Base-by-base conservation (phyloP, 2,329 filamentous ascomycete genomes). In the Phoma sp. region DNA sequence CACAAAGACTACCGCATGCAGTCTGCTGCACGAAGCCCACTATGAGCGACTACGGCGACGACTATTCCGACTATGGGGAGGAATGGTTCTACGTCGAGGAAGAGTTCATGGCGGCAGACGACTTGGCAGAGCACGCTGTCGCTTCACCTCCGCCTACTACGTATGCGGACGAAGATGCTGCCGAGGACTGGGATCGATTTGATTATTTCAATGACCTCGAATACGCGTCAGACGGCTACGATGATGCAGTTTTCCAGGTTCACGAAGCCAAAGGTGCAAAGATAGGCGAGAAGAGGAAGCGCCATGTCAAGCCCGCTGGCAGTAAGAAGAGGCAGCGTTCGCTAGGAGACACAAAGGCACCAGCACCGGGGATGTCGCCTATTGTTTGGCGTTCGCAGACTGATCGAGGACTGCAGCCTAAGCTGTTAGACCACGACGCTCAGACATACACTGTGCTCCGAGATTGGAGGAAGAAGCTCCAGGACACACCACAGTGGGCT, bases 51-150 rank as follows among this genome's bases (percentile, higher is more conserved):
- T 79, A 77, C 67, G 75, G 73, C 58, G 72, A 76, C 48, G 70
- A 75, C 48, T 70, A 71, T 58, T 68, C 63, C 35, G 74, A 75
- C 57, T 71, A 73, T 17, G 70, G 73, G 45, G 76, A 74, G 36
- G 78, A 80, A 6, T 81, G 77, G 73, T 65, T 79, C 35, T 82
- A 80, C 43, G 73, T 81, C 31, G 79, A 81, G 51, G 80, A 81
- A 31, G 77, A 77, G 43, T 72, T 70, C 55, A 66, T 70, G 51
- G 57, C 60, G 5, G 69, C 81, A 73, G 80, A 82, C 58, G 80
- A 82, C 56, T 77, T 82, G 13, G 80, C 79, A 50, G 79, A 82
- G 61, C 77, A 77, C 32, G 77, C 76, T 36, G 69, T 82, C 6
- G 68, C 78, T 24, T 79, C 78, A 13, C 79, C 80, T 21, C 69